These are phyloP conservation scores for Boletus subcaerulescens DNA, from an alignment of 768 basidiomycete genomes.

Conservation along the genomic window DNA sequence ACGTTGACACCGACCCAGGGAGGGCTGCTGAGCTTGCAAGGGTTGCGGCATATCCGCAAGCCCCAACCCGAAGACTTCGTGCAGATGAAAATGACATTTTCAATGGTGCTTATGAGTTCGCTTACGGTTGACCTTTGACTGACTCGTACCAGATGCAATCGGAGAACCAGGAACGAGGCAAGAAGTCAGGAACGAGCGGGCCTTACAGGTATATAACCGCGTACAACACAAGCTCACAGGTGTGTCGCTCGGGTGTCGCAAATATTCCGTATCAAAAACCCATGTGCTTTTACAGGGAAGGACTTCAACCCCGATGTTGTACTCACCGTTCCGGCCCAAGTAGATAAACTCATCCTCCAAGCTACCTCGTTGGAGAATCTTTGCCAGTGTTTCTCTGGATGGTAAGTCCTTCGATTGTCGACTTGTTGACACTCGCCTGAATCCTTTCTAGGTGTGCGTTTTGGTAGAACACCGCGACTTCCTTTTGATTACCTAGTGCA, in stretches of 20 bases:
- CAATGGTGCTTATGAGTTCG: conserved; percentile 56
- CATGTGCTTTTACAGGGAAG: conserved; percentile 50
- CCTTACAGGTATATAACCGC: conserved; percentile 88
- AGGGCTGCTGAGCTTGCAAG: conserved; percentile 61
- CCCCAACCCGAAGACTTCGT: conserved; percentile 75
- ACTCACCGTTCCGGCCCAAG: conserved; percentile 77
- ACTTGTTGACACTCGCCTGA: neutral
- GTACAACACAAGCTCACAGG: conserved; percentile 95
- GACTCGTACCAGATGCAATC: conserved; percentile 34
- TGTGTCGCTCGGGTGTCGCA: conserved; percentile 28
- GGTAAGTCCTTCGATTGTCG: conserved; percentile 41
- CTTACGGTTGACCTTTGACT: neutral
- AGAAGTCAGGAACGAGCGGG: conserved; percentile 90
- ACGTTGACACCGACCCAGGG: conserved; percentile 48
- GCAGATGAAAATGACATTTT: conserved; percentile 94
- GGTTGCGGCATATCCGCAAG: conserved; percentile 73
- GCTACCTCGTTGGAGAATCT: conserved; percentile 93
- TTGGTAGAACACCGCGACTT: conserved; percentile 47
- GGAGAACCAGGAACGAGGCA: conserved; percentile 59
- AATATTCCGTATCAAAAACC: neutral
- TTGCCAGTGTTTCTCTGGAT: conserved; percentile 95
- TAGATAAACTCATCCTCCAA: conserved; percentile 90
- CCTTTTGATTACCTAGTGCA: conserved; percentile 2
- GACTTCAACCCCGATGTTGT: conserved; percentile 88
- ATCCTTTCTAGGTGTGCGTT: conserved; percentile 60